Conservation (phyloP, 1,139 yeast species). For the Candida sanyaensis region DNA sequence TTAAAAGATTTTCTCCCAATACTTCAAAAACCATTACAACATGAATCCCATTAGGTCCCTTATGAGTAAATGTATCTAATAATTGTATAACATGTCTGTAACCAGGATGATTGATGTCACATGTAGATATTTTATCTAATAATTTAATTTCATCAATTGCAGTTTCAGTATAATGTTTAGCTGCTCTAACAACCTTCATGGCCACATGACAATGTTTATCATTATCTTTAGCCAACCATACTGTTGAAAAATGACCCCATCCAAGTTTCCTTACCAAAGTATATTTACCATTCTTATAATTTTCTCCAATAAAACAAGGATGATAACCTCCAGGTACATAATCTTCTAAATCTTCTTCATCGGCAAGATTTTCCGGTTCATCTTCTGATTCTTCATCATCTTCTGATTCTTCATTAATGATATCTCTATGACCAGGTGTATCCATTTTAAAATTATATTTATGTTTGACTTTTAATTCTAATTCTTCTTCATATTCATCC, state of each 20-base stretch:
- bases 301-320: constrained; percentile 78
- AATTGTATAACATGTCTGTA: constrained; percentile 64
- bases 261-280: constrained; percentile 70
- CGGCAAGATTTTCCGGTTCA: constrained; percentile 42
- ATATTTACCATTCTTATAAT: constrained; percentile 60
- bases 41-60: constrained; percentile 76
- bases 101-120: constrained; percentile 62
- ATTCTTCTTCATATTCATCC: constrained; percentile 30
- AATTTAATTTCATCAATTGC: constrained; percentile 83
- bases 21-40: constrained; percentile 90
- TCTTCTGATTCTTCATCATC: constrained; percentile 38
- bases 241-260: constrained; percentile 56
- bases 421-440: background rate
- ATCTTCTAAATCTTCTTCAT: constrained; percentile 70
- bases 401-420: constrained; percentile 35
- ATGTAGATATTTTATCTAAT: constrained; percentile 47
- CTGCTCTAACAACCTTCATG: constrained; percentile 79
- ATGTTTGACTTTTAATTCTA: constrained; percentile 7
- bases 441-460: constrained; percentile 1
- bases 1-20: constrained; percentile 77
- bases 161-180: constrained; percentile 76
- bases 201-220: constrained; percentile 69
- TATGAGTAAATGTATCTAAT: constrained; percentile 65
- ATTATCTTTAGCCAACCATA: constrained; percentile 57
- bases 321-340: constrained; percentile 87